Evolutionary conservation across 1,284 basidiomycete species (phyloP).

Genomic region (Tausonia pullulans): DNA sequence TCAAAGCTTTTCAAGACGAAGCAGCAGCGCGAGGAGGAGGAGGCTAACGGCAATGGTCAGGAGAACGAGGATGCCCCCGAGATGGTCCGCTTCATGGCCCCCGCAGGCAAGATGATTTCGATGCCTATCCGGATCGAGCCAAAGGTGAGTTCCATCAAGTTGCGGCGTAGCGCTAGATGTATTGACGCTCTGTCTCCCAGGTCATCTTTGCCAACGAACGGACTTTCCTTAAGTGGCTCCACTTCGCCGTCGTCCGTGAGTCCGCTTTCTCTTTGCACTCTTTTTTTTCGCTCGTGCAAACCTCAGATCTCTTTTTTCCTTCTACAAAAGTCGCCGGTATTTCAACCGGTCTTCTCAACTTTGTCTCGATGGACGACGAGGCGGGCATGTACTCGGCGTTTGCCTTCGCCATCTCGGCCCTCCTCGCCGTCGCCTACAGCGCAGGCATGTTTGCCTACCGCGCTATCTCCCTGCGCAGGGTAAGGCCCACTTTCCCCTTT

Average conservation of each 20-base stretch:
- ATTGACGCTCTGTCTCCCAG: neutral
- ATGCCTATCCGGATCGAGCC: constrained; percentile 92
- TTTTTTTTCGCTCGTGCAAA: too few species aligned
- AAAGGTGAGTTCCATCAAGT: constrained; percentile 47
- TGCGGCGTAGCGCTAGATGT: neutral
- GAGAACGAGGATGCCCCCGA: constrained; percentile 22
- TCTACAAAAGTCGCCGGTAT: constrained; percentile 51
- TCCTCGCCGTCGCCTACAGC: constrained; percentile 81
- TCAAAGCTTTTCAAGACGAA: constrained; percentile 49
- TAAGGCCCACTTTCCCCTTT: neutral
- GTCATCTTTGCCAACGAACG: constrained; percentile 84
- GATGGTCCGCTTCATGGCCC: constrained; percentile 55
- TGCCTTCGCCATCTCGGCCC: constrained; percentile 77
- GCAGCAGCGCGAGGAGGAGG: constrained; percentile 31
- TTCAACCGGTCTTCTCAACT: constrained; percentile 83
- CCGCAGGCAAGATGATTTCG: constrained; percentile 77
- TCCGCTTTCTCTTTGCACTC: too few species aligned
- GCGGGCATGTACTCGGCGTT: constrained; percentile 71
- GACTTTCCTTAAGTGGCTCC: constrained; percentile 65
- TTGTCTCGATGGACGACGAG: constrained; percentile 60
- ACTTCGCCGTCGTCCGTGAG: constrained; percentile 65
- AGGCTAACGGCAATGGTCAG: constrained; percentile 29
- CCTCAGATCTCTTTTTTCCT: too few species aligned
- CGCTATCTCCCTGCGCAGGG: constrained; percentile 56
- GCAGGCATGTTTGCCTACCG: constrained; percentile 81